phyloP scores from a whole-genome alignment of 768 basidiomycete genomes.

The Ramaria sp. region DNA sequence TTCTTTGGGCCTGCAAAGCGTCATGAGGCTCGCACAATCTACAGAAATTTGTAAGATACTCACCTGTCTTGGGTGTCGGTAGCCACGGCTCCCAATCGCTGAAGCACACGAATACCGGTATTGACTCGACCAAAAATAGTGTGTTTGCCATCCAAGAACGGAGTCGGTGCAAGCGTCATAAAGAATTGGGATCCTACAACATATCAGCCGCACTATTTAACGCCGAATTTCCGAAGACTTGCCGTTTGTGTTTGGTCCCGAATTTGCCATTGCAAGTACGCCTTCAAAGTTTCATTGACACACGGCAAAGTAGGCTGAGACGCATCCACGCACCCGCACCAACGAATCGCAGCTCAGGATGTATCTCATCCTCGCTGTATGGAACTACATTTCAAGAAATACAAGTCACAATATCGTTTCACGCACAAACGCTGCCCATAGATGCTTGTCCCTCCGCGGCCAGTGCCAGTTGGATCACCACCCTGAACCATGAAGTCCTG shows the following conservation, averaged over 20 bases:
- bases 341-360: slow-evolving; percentile 85
- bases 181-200: slow-evolving; percentile 87
- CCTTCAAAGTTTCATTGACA: neutral
- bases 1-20: too few relatives aligned
- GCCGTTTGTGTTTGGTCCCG: slow-evolving; percentile 89
- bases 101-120: too few relatives aligned
- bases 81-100: too few relatives aligned
- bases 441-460: slow-evolving; percentile 82
- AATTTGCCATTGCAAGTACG: slow-evolving; percentile 95
- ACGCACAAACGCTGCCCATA: slow-evolving; percentile 82
- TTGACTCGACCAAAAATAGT: too few relatives aligned
- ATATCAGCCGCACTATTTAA: neutral
- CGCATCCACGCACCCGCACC: slow-evolving; percentile 52
- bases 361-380: slow-evolving; percentile 76
- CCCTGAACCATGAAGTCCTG: slow-evolving; percentile 97
- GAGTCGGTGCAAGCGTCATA: slow-evolving; percentile 71
- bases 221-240: slow-evolving; percentile 15
- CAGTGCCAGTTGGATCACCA: slow-evolving; percentile 94
- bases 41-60: too few relatives aligned
- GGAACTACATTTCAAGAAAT: slow-evolving; percentile 5
- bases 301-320: neutral
- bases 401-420: neutral
- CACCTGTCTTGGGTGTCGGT: too few relatives aligned
- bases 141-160: too few relatives aligned
- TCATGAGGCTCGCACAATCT: too few relatives aligned